These are phyloP conservation scores for Malbranchea zuffiana DNA, from an alignment of 2,329 filamentous ascomycete species.

Conservation along the genomic window DNA sequence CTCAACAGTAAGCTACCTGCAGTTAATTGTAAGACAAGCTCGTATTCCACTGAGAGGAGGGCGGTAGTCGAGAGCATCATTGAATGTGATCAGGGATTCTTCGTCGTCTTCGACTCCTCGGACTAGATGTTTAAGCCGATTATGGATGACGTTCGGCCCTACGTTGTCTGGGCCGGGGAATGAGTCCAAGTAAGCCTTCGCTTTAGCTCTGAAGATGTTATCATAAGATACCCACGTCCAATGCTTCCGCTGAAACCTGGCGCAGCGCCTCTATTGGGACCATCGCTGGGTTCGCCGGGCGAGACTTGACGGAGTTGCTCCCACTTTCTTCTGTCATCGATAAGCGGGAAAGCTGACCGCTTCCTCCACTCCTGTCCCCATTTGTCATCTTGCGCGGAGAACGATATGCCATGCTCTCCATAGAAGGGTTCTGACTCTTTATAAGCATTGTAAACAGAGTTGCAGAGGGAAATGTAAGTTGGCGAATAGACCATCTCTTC, in stretches of 20 bases:
- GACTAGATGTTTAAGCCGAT: neutral
- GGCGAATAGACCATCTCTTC: constrained; percentile 6
- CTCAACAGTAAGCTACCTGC: too few species aligned
- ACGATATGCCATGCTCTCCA: constrained; percentile 12
- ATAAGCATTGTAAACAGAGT: constrained; percentile 10
- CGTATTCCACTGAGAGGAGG: too few species aligned
- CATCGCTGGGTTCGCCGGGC: neutral
- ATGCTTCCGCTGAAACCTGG: constrained; percentile 8
- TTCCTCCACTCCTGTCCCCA: constrained; percentile 14
- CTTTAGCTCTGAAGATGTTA: constrained; percentile 1
- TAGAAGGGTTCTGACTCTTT: constrained; percentile 9
- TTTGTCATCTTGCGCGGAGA: constrained; percentile 16
- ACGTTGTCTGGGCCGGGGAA: constrained; percentile 4
- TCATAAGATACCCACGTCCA: constrained; percentile 2
- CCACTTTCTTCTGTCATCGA: constrained; percentile 14
- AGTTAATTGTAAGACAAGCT: too few species aligned
- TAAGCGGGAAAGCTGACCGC: constrained; percentile 13
- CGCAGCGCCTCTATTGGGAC: constrained; percentile 1
- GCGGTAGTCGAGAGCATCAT: neutral
- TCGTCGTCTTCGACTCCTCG: neutral
- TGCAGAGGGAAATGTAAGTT: constrained; percentile 10
- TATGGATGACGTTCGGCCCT: constrained; percentile 5
- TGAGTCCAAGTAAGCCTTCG: constrained; percentile 6
- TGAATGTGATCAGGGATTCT: neutral
- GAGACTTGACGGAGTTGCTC: constrained; percentile 5